Evolutionary conservation across 768 basidiomycete species (phyloP), one percentile per base, ranked within the genome.

Genomic region (Boletus reticuloceps): DNA sequence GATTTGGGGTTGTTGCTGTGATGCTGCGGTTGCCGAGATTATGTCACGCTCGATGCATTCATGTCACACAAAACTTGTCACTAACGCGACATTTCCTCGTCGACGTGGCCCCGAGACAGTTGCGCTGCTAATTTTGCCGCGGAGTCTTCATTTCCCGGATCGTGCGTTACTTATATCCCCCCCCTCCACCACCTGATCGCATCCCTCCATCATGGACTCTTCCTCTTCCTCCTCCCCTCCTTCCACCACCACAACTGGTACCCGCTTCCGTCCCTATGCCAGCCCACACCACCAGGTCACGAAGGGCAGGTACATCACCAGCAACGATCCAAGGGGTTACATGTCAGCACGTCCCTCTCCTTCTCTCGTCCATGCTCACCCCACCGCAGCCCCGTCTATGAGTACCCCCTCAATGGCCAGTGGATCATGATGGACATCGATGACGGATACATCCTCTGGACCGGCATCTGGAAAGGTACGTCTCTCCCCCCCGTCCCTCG

Each of bases 391-490:
- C 90, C 91, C 13, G 92, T 94, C 12, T 94, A 89, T 65, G 92
- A 94, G 68, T 94, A 93, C 64, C 90, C 89, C 2, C 77, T 94
- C 53, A 91, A 91, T 58, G 88, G 86, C 20, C 91, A 94, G 65
- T 92, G 91, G 89, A 90, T 94, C 65, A 94, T 94, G 92, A 91
- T 94, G 83, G 92, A 94, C 74, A 88, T 91, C 66, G 92, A 94
- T 68, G 91, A 93, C 68, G 92, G 92, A 4, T 94, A 91, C 69
- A 86, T 94, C 54, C 77, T 93, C 17, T 94, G 92, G 91, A 94
- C 93, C 1, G 89, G 91, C 11, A 94, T 94, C 50, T 94, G 92
- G 92, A 94, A 94, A 79, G 91, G 91, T 91, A 55, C 56, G 75
- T 57, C 20, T 5, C 11, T 54, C 43, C 0, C 22, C 19, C 44